Evolutionary conservation across 2,329 filamentous ascomycete species (phyloP).

Genomic region (Lachnellula subtilissima): DNA sequence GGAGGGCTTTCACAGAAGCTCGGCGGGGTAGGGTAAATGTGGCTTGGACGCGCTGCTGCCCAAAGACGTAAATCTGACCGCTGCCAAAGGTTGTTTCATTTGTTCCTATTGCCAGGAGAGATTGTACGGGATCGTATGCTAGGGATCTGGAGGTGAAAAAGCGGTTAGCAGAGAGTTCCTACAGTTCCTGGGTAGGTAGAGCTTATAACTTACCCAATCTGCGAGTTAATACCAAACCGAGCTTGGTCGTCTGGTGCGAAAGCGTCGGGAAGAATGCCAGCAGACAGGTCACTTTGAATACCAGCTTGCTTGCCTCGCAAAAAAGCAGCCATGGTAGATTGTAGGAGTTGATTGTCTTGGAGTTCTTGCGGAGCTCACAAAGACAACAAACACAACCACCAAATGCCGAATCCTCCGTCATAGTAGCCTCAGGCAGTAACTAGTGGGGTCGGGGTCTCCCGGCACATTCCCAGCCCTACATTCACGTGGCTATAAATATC

Average conservation of each 20-base stretch:
- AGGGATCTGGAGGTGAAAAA: constrained; percentile 58
- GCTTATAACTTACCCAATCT: constrained; percentile 51
- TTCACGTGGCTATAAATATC: no score
- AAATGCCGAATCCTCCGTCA: background rate
- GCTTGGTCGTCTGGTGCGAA: constrained; percentile 81
- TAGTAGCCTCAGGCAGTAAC: background rate
- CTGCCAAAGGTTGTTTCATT: constrained; percentile 79
- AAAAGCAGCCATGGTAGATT: constrained; percentile 69
- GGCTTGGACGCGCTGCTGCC: constrained; percentile 73
- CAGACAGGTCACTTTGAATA: constrained; percentile 85
- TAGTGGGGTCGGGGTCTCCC: background rate
- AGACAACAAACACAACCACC: background rate
- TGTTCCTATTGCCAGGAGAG: constrained; percentile 86
- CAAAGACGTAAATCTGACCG: constrained; percentile 85
- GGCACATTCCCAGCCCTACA: no score
- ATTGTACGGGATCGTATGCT: constrained; percentile 91
- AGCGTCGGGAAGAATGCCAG: constrained; percentile 68
- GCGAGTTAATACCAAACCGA: constrained; percentile 77
- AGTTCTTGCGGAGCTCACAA: background rate
- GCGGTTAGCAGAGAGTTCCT: constrained; percentile 11
- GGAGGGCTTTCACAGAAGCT: constrained; percentile 69
- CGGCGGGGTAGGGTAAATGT: constrained; percentile 66
- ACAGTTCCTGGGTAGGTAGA: background rate
- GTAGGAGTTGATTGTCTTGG: background rate
- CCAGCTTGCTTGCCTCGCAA: constrained; percentile 89